A percentile compares a stretch with the other conserved stretches of the same genome.
Evolutionary conservation across 2,329 filamentous ascomycete species (phyloP).

Genomic region (Ilyonectria sp.): DNA sequence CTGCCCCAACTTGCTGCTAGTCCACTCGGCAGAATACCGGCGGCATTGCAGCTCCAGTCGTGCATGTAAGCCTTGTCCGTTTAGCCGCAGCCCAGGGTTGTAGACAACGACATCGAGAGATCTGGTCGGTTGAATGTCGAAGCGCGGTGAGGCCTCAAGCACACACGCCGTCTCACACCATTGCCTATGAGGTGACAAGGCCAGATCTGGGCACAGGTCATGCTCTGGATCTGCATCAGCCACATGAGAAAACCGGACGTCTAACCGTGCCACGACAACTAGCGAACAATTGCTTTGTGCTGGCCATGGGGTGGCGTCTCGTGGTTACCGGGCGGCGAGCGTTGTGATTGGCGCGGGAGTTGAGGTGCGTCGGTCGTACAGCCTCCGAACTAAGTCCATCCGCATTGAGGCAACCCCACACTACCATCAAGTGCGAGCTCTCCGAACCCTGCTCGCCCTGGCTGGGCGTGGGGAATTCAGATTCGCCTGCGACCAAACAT

Average conservation of each 20-base stretch:
- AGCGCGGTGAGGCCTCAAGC: constrained; percentile 3
- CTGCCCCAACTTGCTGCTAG: constrained; percentile 38
- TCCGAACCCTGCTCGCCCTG: constrained; percentile 36
- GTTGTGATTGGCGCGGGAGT: constrained; percentile 52
- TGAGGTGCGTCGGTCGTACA: constrained; percentile 44
- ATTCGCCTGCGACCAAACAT: constrained; percentile 48
- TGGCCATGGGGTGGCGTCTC: constrained; percentile 44
- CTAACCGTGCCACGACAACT: constrained; percentile 40
- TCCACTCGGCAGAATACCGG: constrained; percentile 42
- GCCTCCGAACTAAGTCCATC: constrained; percentile 40
- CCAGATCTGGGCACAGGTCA: constrained; percentile 27
- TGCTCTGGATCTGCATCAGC: constrained; percentile 34
- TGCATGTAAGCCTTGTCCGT: constrained; percentile 37
- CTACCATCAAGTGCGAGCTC: constrained; percentile 41
- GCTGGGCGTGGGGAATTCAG: constrained; percentile 48
- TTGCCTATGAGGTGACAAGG: constrained; percentile 1
- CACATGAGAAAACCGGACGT: constrained; percentile 36
- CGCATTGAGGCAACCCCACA: constrained; percentile 47
- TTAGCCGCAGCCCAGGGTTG: constrained; percentile 37
- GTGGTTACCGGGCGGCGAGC: constrained; percentile 30
- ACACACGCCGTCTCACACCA: constrained; percentile 10
- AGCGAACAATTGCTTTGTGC: constrained; percentile 39
- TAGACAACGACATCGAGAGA: constrained; percentile 3
- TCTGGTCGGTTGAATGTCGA: neutral
- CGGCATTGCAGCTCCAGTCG: constrained; percentile 25